These are phyloP conservation scores for Vitis rupestris DNA, from an alignment of 164 flowering plant genomes.

Conservation along the genomic window DNA sequence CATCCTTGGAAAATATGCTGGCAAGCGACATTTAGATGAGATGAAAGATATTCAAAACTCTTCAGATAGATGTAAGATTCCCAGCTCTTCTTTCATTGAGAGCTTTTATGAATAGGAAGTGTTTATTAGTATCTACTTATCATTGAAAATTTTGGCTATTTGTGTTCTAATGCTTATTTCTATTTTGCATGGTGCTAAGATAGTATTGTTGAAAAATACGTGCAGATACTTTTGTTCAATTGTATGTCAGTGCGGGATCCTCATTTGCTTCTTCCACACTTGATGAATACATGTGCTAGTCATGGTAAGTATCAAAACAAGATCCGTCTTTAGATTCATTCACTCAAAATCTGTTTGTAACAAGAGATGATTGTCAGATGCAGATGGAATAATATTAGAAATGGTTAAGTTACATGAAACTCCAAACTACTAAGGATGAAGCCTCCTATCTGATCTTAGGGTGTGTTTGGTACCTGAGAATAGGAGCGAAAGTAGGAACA, in stretches of 20 bases:
- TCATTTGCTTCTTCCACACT: too few species aligned
- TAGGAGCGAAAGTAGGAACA: too few species aligned
- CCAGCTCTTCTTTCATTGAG: too few species aligned
- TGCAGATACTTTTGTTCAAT: constrained; percentile 51
- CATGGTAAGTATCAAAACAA: constrained; percentile 54
- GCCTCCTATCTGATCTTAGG: too few species aligned
- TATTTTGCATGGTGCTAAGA: constrained; percentile 12
- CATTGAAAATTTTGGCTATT: neutral
- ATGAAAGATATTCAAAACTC: too few species aligned
- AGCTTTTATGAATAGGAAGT: too few species aligned
- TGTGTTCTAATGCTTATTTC: neutral
- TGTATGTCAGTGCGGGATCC: too few species aligned
- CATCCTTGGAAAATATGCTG: too few species aligned
- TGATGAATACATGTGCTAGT: constrained; percentile 42
- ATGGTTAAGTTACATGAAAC: neutral
- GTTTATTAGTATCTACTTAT: neutral
- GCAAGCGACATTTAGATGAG: too few species aligned
- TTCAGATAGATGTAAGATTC: too few species aligned
- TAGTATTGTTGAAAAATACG: constrained; percentile 13
- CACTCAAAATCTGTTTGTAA: neutral
- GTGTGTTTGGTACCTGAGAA: too few species aligned
- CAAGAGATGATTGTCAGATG: neutral
- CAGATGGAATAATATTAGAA: neutral
- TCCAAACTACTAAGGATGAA: neutral
- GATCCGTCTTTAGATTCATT: constrained; percentile 6